A percentile compares a stretch with the other conserved stretches of the same genome.
Conservation (phyloP, 805 yeast genomes). For the Saccharomycopsis fibuligera region DNA sequence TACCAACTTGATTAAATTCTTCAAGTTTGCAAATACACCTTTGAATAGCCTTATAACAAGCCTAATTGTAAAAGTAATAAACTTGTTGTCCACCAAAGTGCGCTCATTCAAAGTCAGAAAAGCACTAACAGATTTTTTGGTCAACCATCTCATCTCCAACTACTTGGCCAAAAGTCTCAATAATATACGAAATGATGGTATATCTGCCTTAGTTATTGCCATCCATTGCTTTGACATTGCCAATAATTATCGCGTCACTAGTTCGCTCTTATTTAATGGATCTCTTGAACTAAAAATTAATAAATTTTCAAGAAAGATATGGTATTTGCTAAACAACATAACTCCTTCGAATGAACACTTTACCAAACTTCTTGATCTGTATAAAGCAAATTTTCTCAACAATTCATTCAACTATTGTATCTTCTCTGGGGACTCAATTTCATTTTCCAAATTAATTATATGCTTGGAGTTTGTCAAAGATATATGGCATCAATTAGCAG, state of each 20-base stretch:
- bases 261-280: conserved; percentile 1
- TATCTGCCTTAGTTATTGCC: neutral
- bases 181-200: neutral
- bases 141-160: neutral
- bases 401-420: conserved; percentile 3
- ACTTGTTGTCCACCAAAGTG: neutral
- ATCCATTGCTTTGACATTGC: neutral
- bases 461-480: conserved; percentile 12
- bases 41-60: neutral
- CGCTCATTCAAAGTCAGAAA: conserved; percentile 5
- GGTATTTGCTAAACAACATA: conserved; percentile 8
- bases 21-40: neutral
- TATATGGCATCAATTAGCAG: neutral
- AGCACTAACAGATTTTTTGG: neutral
- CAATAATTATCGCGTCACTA: neutral
- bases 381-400: neutral
- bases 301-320: conserved; percentile 12
- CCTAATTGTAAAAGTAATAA: conserved; percentile 2
- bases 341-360: neutral
- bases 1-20: conserved; percentile 4
- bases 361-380: neutral
- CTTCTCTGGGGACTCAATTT: neutral
- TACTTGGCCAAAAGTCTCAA: conserved; percentile 2
- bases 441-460: conserved; percentile 1
- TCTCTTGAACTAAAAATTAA: conserved; percentile 9